These are phyloP conservation scores for Fremontodendron californicum DNA, from an alignment of 345 rosid species.

Conservation along the genomic window DNA sequence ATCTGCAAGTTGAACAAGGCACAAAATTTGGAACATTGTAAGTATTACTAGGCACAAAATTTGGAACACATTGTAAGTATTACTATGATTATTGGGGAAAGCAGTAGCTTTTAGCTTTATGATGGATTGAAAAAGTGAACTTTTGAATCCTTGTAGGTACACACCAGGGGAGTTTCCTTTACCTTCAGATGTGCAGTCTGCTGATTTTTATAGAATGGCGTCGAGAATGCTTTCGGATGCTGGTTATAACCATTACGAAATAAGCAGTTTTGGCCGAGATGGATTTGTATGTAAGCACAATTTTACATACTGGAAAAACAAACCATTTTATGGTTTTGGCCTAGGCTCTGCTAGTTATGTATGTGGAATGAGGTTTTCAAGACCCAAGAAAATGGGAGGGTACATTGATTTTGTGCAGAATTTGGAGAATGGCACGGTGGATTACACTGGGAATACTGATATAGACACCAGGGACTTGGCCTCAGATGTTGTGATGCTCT, in stretches of 20 bases:
- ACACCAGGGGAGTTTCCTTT: constrained; percentile 87
- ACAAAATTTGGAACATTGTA: constrained; percentile 78
- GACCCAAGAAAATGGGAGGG: constrained; percentile 79
- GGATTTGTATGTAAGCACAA: constrained; percentile 83
- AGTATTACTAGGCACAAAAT: constrained; percentile 70
- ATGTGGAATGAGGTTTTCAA: constrained; percentile 75
- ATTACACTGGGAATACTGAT: constrained; percentile 26
- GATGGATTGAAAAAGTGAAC: not conserved
- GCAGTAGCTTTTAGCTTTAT: not conserved
- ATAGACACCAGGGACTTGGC: constrained; percentile 65
- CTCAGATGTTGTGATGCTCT: constrained; percentile 77
- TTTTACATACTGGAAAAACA: constrained; percentile 77
- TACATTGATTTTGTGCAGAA: constrained; percentile 56
- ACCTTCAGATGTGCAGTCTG: constrained; percentile 75
- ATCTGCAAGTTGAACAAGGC: constrained; percentile 95
- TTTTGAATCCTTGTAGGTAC: constrained; percentile 46
- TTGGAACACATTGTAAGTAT: constrained; percentile 67
- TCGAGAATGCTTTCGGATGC: constrained; percentile 58
- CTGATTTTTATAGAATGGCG: constrained; percentile 75
- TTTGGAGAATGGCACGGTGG: constrained; percentile 50
- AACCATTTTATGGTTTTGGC: constrained; percentile 81
- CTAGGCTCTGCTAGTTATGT: constrained; percentile 92
- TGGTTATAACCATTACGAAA: constrained; percentile 78
- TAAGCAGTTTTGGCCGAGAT: constrained; percentile 66
- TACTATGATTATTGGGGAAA: not conserved